Base-by-base conservation (phyloP, 1,284 basidiomycete species). In the Puccinia horiana region DNA sequence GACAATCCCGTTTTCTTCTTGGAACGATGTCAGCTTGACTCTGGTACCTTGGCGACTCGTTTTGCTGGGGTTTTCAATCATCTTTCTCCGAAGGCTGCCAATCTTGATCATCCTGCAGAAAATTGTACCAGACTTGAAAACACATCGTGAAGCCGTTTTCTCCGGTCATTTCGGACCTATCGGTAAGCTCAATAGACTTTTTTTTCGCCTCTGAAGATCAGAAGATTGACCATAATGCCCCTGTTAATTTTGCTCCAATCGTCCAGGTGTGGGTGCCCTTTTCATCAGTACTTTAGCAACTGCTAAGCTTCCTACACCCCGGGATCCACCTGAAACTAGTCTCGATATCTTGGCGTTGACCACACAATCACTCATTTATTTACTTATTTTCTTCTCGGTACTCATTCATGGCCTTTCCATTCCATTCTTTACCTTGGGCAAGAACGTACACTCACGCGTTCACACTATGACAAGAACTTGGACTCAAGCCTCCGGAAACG, bases 71-170 rank as follows among this genome's bases (percentile, higher is more conserved):
- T 89, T 97, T 73, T 89, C 92, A 65, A 90, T 97, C 32, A 88
- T 98, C 52, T 84, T 94, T 0, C 88, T 97, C 40, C 91, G 94
- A 49, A 90, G 96, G 18, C 88, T 98, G n/a, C 95, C 95, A 0
- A 87, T 91, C 82, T 92, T 97, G 86, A 88, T 96, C 32, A 91
- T 91, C 0, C 86, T 95, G 65, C 96, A 96, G 88, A 91, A 86
- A 85, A 96, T 92, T 90, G 95, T 97, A 82, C 95, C 95, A 0
- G 95, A 97, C 85, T 91, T 97, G 85, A 96, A 96, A 89, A 96
- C 93, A 0, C 91, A 95, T 84, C 90, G 93, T 69, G 89, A 90
- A 85, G 94, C 95, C 0, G 84, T 94, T 1, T 97, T 97, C 87
- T 86, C 86, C 0, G 96, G 95, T 0, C 95, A 96, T 73, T 96